Evolutionary conservation across 1,139 yeast genomes (phyloP).

Genomic region (Diutina pseudorugosa): DNA sequence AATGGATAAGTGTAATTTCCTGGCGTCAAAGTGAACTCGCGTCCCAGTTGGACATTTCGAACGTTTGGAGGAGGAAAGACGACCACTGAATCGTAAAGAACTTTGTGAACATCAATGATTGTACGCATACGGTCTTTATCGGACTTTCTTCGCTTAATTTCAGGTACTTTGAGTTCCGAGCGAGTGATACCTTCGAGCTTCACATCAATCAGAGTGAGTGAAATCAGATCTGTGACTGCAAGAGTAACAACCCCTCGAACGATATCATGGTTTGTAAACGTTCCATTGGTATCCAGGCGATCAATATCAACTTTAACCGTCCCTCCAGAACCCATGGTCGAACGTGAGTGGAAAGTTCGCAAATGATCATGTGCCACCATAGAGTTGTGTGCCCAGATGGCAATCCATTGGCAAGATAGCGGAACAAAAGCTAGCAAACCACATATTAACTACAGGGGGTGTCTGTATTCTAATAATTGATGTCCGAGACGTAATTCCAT

Average conservation of each 20-base stretch:
- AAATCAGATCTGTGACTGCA: slow-evolving; percentile 31
- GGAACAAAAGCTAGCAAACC: neutral
- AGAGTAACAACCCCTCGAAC: slow-evolving; percentile 37
- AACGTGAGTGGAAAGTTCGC: neutral
- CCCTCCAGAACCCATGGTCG: slow-evolving; percentile 1
- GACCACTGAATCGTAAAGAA: slow-evolving; percentile 40
- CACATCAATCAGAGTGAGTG: slow-evolving; percentile 41
- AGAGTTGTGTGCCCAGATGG: neutral
- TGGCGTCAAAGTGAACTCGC: slow-evolving; percentile 47
- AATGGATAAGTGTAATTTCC: slow-evolving; percentile 52
- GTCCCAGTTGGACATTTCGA: slow-evolving; percentile 31
- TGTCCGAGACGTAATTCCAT: too few relatives aligned
- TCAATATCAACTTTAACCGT: slow-evolving; percentile 25
- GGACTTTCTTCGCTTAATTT: slow-evolving; percentile 10
- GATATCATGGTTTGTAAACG: slow-evolving; percentile 41
- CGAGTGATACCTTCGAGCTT: slow-evolving; percentile 46
- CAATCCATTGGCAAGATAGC: neutral
- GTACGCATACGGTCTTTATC: slow-evolving; percentile 12
- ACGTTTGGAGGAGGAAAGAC: slow-evolving; percentile 54
- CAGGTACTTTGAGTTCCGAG: slow-evolving; percentile 20
- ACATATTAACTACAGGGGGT: too few relatives aligned
- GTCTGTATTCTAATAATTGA: too few relatives aligned
- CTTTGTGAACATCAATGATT: slow-evolving; percentile 37
- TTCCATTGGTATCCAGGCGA: slow-evolving; percentile 24
- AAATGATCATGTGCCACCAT: neutral